Base-by-base conservation (phyloP, 768 basidiomycete species). In the Chalciporus chontae region DNA sequence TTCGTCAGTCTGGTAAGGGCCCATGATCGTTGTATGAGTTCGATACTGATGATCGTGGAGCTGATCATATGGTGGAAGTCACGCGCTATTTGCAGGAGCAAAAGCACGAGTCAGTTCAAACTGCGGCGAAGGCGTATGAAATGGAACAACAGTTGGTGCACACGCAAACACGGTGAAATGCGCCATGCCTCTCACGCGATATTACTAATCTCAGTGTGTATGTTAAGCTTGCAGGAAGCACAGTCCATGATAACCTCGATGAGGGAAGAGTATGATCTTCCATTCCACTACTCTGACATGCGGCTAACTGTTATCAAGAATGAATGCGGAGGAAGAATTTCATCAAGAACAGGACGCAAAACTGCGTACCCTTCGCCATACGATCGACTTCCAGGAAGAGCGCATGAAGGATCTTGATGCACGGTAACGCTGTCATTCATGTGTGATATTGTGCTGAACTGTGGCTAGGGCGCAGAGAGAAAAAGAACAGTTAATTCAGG, bases 261-360 rank as follows among this genome's bases (percentile, higher is more conserved):
- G 68, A 66, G 21, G 53, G 66, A 66, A 52, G 62, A 68, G 66
- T 68, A 40, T 2, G 53, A 32, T 40, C 49, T 64, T 66, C 64
- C 57, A 58, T 60, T 58, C 52, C 45, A 47, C 17, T 44, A 40
- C 38, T 34, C n/a, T 39, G 42, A 50, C 47, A 48, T 54, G 47
- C 51, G 23, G 29, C 32, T 66, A 21, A 57, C 47, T 21, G 19
- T 36, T 43, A 40, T 45, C 27, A 45, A 68, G 66, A 48, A 59
- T 66, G 45, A 41, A 45, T 45, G 50, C 57, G 48, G 50, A 37
- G 18, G 59, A 69, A 39, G 57, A 54, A 42, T 45, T 61, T 26
- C 48, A 45, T 45, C 51, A 60, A 51, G 68, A 68, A 34, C 52
- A 55, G n/a, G 53, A 47, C 26, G 40, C 48, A 52, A 66, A 66